Base-by-base conservation (phyloP, 1,284 basidiomycete species). In the Tremellales sp. region DNA sequence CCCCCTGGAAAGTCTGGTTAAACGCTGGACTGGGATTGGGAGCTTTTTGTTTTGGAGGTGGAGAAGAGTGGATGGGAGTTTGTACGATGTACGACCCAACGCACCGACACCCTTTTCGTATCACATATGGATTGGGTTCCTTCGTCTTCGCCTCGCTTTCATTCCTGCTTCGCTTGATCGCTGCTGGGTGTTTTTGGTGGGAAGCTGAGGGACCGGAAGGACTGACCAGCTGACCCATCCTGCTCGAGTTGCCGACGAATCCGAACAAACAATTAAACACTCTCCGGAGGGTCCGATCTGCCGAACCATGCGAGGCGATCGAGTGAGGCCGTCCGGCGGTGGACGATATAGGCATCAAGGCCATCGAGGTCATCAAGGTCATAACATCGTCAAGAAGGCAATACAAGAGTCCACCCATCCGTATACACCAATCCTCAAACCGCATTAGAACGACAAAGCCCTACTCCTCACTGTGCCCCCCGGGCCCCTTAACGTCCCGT, bases 1-100 rank as follows among this genome's bases (percentile, higher is more conserved):
- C 68, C 70, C 56, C 66, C 67, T 42, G 70, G 70, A 58, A 73
- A 73, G 65, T 73, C 70, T 46, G 70, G 70, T 49, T 73, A 72
- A 65, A 51, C 61, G 41, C 44, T 53, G 19, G 36, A 39, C 8
- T 19, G 36, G 19, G 19, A 8, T 39, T 31, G 29, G 29, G n/a
- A n/a, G n/a, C 15, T 31, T 31, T 31, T 31, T 25, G 42, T 29
- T 21, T 22, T 44, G 43, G 31, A 27, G 33, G 8, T 15, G 33
- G 35, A 10, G 44, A 24, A 29, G 46, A 46, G 11, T 11, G 45
- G 27, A 24, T 24, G 49, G 52, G 52, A 45, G 23, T 47, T 42
- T 47, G 40, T 29, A 46, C 36, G n/a, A 43, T 19, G 31, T 27
- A 15, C 40, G 23, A 43, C 45, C 15, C 19, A n/a, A 36, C 33